Conservation (phyloP, 2,329 filamentous ascomycete genomes). For the Talaromyces sp. region DNA sequence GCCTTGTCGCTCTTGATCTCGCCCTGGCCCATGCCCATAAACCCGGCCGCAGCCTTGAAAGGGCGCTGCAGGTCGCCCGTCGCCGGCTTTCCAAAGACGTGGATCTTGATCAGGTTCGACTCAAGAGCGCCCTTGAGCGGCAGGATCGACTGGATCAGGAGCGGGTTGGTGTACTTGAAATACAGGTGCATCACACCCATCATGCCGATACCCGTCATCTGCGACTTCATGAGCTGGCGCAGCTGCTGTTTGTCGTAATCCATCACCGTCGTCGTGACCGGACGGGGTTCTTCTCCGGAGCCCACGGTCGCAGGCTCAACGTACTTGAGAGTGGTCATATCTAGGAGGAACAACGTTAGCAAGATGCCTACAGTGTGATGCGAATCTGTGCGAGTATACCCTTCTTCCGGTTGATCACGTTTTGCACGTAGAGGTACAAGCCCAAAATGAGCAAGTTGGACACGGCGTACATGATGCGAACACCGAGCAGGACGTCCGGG, state of each 20-base stretch:
- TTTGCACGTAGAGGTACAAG: slow-evolving; percentile 80
- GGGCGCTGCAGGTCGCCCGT: slow-evolving; percentile 88
- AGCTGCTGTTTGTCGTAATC: slow-evolving; percentile 90
- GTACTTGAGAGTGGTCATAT: slow-evolving; percentile 96
- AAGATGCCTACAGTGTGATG: not conserved
- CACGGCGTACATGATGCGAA: slow-evolving; percentile 60
- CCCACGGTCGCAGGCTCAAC: slow-evolving; percentile 94
- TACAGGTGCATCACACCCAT: slow-evolving; percentile 99
- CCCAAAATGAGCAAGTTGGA: slow-evolving; percentile 78
- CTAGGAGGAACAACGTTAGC: slow-evolving; percentile 42
- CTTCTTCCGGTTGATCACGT: slow-evolving; percentile 92
- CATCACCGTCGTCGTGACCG: slow-evolving; percentile 92
- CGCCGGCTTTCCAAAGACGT: slow-evolving; percentile 81
- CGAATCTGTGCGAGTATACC: slow-evolving; percentile 50
- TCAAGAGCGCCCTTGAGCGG: slow-evolving; percentile 94
- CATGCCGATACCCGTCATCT: slow-evolving; percentile 95
- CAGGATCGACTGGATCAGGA: slow-evolving; percentile 97
- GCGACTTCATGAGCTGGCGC: slow-evolving; percentile 76
- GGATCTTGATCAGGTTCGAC: slow-evolving; percentile 93
- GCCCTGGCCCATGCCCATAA: slow-evolving; percentile 68
- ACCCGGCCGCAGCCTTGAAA: slow-evolving; percentile 79
- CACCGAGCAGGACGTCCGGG: slow-evolving; percentile 61
- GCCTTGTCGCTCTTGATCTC: slow-evolving; percentile 89
- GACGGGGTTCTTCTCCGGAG: slow-evolving; percentile 88
- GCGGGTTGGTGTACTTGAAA: slow-evolving; percentile 99